Evolutionary conservation across 1,284 basidiomycete genomes (phyloP), one percentile per base, ranked within the genome.

Genomic region (Microbotryum saponariae): DNA sequence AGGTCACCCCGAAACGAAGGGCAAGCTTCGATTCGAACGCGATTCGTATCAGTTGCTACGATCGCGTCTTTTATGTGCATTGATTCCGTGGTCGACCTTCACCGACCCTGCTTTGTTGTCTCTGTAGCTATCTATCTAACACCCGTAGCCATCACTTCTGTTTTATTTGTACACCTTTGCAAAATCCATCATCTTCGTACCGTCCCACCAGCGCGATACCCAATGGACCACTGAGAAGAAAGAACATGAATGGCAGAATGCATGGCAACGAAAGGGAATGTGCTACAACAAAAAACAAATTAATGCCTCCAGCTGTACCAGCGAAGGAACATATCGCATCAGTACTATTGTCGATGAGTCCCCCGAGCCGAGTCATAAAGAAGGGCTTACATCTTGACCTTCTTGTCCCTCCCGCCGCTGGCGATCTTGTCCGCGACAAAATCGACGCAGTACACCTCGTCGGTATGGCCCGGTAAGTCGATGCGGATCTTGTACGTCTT

Each of bases 371-470:
- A 29, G 51, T 52, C 25, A 49, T 33, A 20, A n/a, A 21, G 50
- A 12, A 20, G 18, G n/a, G 10, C 33, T 75, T 71, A 81, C 78
- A 83, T 82, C 72, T 82, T 83, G 60, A 83, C 79, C 29, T 78
- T 78, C 74, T 79, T 79, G 68, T 84, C 82, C 54, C 80, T 74
- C 0, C 96, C 94, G 16, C 93, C 96, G 74, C 91, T 94, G 64
- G 97, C 92, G 37, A 97, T 84, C 76, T 97, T 97, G 78, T 98
- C 94, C 1, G 92, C 94, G 1, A 96, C 91, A 73, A 94, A 96
- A 75, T 96, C 92, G 23, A 98, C 94, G 73, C 94, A 98, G 78
- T 97, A 97, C 29, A 98, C 94, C 75, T 98, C 96, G 73, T 98
- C 94, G 0, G 88, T 89, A 74, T 98, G 96, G 4, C 94, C 96